Evolutionary conservation across 1,139 yeast genomes (phyloP), one percentile per base, ranked within the genome.

Genomic region (Torulaspora pretoriensis): DNA sequence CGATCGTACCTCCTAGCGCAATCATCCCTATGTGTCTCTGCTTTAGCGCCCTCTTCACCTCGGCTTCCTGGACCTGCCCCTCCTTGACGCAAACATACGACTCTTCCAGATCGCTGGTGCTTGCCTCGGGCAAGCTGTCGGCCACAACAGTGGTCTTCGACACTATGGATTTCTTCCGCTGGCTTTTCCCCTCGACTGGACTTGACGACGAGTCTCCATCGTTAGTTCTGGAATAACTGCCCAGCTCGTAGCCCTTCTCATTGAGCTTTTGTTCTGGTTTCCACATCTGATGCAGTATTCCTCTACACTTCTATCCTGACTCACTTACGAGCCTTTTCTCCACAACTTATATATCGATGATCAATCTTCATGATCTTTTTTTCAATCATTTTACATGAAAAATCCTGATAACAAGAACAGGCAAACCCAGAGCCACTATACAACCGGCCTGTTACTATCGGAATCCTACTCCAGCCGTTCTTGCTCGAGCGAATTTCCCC

Each of bases 1-100:
- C 87, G 51, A 81, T 81, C 38, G 88, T 71, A 49, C 86, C 86
- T 55, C 86, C 86, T 14, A 73, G 61, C 43, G 85, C 83, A 60
- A 80, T 76, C 83, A 80, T 78, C 16, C 80, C 72, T 35, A 80
- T 73, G 56, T 79, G 84, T 58, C 86, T 70, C 17, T 80, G 75
- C 57, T 77, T 78, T 48, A 79, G 66, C 24, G 69, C 72, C 59
- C 83, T 68, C 50, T 71, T 67, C 43, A 72, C 74, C 41, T 68
- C 63, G 3, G 69, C 61, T 10, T 65, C 65, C 27, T 57, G 59
- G 4, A 64, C 57, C 10, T 58, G 54, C 8, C 68, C 68, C 32
- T 51, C 59, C n/a, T 47, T 40, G 16, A 46, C 41, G 22, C 46
- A 52, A 16, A 50, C 56, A 7, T 49, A 43, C 7, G 34, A 38